A percentile compares a stretch with the other conserved stretches of the same genome.
phyloP scores from a whole-genome alignment of 805 yeast species.

The Suhomyces xylopsoci region DNA sequence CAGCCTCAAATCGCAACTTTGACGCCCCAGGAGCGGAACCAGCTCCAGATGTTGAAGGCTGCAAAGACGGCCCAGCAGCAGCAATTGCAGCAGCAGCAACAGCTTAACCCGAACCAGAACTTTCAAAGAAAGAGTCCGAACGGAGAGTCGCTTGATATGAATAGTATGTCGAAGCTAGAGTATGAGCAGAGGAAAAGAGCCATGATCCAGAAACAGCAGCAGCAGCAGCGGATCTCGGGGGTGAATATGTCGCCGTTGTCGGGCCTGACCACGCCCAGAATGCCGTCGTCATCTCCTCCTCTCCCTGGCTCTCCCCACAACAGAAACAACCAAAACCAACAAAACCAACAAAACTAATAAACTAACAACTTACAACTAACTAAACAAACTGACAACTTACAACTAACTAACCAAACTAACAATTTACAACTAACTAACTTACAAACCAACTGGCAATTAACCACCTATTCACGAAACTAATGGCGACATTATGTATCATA shows the following conservation, averaged over 20 bases:
- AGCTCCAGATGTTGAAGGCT: slow-evolving; percentile 39
- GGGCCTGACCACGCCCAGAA: background rate
- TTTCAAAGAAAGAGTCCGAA: slow-evolving; percentile 6
- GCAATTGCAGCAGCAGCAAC: slow-evolving; percentile 18
- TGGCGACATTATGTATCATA: background rate
- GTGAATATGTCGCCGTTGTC: slow-evolving; percentile 4
- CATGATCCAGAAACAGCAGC: slow-evolving; percentile 30
- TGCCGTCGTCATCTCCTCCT: slow-evolving; percentile 4
- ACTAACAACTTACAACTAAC: no score
- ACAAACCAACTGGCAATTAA: no score
- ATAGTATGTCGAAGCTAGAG: slow-evolving; percentile 27
- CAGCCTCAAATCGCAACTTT: slow-evolving; percentile 34
- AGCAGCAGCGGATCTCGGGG: slow-evolving; percentile 12
- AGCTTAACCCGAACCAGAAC: background rate
- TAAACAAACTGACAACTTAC: no score
- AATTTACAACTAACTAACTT: no score
- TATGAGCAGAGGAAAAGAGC: slow-evolving; percentile 37
- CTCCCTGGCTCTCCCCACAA: slow-evolving; percentile 1
- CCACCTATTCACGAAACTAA: background rate
- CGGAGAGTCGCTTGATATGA: slow-evolving; percentile 18
- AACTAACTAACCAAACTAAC: no score
- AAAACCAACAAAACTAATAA: background rate
- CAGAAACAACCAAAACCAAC: background rate
- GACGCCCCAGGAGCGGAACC: slow-evolving; percentile 43
- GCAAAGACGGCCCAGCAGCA: slow-evolving; percentile 30